Percentiles rank a stretch among this genome's conserved stretches.
These are phyloP conservation scores for Colletotrichum zoysiae DNA, from an alignment of 2,329 filamentous ascomycete species.

Conservation along the genomic window DNA sequence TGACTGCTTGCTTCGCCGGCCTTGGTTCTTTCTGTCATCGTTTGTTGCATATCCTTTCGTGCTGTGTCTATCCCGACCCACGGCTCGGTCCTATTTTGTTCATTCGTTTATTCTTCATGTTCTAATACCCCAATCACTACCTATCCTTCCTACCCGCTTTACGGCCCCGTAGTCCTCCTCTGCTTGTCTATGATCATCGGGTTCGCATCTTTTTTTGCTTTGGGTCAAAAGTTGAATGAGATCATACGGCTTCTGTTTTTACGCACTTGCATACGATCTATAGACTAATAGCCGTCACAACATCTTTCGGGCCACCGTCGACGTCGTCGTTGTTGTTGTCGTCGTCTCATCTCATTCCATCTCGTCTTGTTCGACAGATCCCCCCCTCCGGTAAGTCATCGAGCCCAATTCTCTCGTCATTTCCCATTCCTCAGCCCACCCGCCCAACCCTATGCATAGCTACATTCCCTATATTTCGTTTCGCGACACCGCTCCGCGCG, in stretches of 20 bases:
- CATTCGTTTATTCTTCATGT: constrained; percentile 37
- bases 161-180: constrained; percentile 19
- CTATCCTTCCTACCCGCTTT: constrained; percentile 13
- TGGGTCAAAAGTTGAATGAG: constrained; percentile 41
- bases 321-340: constrained; percentile 7
- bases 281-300: constrained; percentile 39
- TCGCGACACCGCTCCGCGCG: constrained; percentile 29
- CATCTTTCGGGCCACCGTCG: constrained; percentile 1
- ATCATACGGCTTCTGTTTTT: constrained; percentile 37
- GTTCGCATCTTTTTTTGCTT: constrained; percentile 32
- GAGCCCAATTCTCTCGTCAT: constrained; percentile 35
- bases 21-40: constrained; percentile 39
- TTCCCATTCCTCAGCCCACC: constrained; percentile 32
- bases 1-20: constrained; percentile 27
- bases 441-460: constrained; percentile 29
- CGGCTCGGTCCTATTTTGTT: constrained; percentile 26
- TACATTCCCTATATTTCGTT: constrained; percentile 10
- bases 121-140: constrained; percentile 30
- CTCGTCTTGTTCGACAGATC: constrained; percentile 16
- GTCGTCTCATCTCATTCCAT: constrained; percentile 15
- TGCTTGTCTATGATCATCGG: constrained; percentile 13
- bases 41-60: constrained; percentile 35
- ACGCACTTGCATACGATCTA: constrained; percentile 30
- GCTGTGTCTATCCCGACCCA: constrained; percentile 31
- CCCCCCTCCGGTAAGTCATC: constrained; percentile 34